phyloP scores from a whole-genome alignment of 2,329 filamentous ascomycete genomes.

The Nemania sp. region DNA sequence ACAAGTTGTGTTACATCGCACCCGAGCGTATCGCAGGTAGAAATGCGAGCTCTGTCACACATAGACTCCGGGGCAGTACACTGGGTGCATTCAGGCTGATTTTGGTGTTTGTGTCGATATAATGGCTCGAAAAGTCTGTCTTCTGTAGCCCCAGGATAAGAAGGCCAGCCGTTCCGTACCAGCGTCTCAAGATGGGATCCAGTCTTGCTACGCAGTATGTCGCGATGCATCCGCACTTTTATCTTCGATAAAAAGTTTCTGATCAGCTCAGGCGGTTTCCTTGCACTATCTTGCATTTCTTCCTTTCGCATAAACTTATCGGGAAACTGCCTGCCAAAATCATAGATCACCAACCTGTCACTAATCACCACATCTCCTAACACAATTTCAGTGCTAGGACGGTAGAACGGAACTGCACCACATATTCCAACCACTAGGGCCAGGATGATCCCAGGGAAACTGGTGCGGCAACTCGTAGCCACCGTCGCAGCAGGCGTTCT shows the following conservation, averaged over 20 bases:
- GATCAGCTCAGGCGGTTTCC: conserved; percentile 4
- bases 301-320: conserved; percentile 6
- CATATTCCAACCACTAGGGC: conserved; percentile 7
- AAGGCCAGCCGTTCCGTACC: neutral
- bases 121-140: conserved; percentile 3
- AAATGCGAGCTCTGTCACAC: conserved; percentile 6
- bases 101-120: conserved; percentile 6
- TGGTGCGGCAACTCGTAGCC: conserved; percentile 3
- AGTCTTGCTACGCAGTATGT: neutral
- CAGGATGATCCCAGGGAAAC: conserved; percentile 5
- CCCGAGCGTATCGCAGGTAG: conserved; percentile 4
- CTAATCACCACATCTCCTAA: conserved; percentile 11
- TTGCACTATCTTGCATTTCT: neutral
- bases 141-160: conserved; percentile 2
- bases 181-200: conserved; percentile 5
- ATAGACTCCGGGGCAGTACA: neutral
- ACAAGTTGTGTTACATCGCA: conserved; percentile 1
- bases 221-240: neutral
- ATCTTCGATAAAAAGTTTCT: conserved; percentile 6
- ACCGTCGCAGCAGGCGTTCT: conserved; percentile 5
- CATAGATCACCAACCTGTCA: conserved; percentile 8
- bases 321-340: conserved; percentile 11
- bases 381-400: neutral
- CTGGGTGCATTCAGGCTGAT: neutral
- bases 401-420: conserved; percentile 4